Evolutionary conservation across 306 rosid species (phyloP), one percentile per base, ranked within the genome.

Genomic region (Ormosia semicastrata): DNA sequence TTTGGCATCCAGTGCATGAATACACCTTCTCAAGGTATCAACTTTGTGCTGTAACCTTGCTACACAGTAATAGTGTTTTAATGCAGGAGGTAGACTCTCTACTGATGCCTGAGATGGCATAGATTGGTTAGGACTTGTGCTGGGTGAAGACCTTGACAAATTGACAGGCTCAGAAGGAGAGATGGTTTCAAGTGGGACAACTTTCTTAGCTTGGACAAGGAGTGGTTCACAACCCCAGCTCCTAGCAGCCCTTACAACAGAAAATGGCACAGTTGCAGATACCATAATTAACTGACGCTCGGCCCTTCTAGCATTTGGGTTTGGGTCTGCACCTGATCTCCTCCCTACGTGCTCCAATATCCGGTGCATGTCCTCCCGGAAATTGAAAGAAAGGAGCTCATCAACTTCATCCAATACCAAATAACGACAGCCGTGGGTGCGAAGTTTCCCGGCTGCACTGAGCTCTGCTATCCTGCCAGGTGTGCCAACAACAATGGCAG

Each of bases 401-500:
- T 95, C 99, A 66, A 95, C 98, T 87, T 95, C 99, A 73, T 95
- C 99, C 37, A 95, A 84, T 63, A 95, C 92, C 91, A 95, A 73
- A 86, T 52, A 93, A 10, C 90, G 93, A 78, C 97, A 92, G 3
- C 90, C 91, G 0, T 95, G 99, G 1, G 99, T 93, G 71, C 88
- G 98, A 67, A 95, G 98, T 78, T 88, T 95, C 76, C 98, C 99
- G 0, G 97, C 62, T n/a, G 97, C 89, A 84, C 99, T 95, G 4
- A 95, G 90, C 89, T 95, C 98, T 0, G 99, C 89, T 46, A 95
- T 93, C 85, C 98, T 88, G 24, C 98, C 99, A 1, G 99, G 99
- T 1, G 99, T 95, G 66, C 99, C 99, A 53, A 95, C 95, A 75
- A 95, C 94, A 87, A 93, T 92, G 43, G 89, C 88, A 36, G 97